Evolutionary conservation across 345 rosid genomes (phyloP).

Genomic region (Aquilaria sinensis): DNA sequence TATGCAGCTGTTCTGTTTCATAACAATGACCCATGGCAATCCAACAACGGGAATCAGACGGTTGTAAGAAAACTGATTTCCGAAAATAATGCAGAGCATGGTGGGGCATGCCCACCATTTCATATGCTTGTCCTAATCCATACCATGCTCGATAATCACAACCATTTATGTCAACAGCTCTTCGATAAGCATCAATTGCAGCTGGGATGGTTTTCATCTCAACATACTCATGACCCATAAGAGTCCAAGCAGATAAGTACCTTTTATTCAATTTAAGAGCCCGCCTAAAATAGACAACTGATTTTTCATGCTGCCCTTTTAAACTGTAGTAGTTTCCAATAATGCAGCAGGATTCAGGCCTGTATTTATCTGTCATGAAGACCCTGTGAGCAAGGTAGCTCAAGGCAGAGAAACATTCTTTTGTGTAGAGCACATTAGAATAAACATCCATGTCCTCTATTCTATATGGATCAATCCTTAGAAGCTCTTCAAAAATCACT

Average conservation of each 20-base stretch:
- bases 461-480: conserved; percentile 78
- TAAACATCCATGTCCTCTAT: conserved; percentile 98
- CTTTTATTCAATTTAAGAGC: conserved; percentile 92
- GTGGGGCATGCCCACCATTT: conserved; percentile 91
- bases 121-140: conserved; percentile 94
- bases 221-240: conserved; percentile 95
- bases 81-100: conserved; percentile 94
- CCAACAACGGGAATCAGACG: conserved; percentile 90
- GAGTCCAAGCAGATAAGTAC: conserved; percentile 93
- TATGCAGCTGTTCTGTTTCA: conserved; percentile 75
- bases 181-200: conserved; percentile 90
- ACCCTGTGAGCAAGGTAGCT: conserved; percentile 94
- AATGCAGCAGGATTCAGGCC: conserved; percentile 97
- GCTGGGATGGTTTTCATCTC: conserved; percentile 98
- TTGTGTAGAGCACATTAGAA: conserved; percentile 90
- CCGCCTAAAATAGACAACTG: conserved; percentile 89
- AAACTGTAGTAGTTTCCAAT: conserved; percentile 96
- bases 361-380: conserved; percentile 77
- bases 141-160: conserved; percentile 96
- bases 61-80: conserved; percentile 86
- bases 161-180: conserved; percentile 91
- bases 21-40: conserved; percentile 98
- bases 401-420: conserved; percentile 82
- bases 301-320: conserved; percentile 92
- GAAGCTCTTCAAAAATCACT: conserved; percentile 81